Evolutionary conservation across 1,139 yeast species (phyloP), one percentile per base, ranked within the genome.

Genomic region (Magnusiomyces paraingens): DNA sequence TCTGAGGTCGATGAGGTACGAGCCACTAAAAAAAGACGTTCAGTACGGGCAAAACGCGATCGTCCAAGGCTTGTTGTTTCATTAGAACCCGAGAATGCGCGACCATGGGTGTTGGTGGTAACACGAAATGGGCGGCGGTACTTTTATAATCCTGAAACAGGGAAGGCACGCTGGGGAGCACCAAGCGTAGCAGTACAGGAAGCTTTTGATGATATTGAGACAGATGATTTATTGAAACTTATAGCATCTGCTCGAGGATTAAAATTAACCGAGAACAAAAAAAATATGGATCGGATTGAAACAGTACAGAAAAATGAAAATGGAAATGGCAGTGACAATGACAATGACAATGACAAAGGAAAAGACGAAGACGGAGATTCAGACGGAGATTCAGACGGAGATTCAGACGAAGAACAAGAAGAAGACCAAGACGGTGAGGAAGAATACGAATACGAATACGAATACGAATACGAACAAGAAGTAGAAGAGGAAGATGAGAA

Each of bases 191-290:
- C 60, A 1, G 71, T 75, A 38, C 54, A 62, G 17, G 58, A 59
- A 2, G 60, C 67, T 5, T 53, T 75, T 29, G 64, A 65, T 1
- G 57, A 60, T 2, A 47, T 76, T 40, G 75, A 76, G 39, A 64
- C 66, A 20, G 67, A 69, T 17, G 62, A 67, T 47, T 56, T 79
- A 15, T 56, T 79, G 0, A 52, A 69, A 39, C 58, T 77, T 53
- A 64, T 78, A 14, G 83, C 80, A 0, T 65, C 70, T 38, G 74
- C 80, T 3, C 66, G 83, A 38, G 83, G 83, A 0, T 62, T 74
- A 39, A 55, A 61, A n/a, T 56, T 71, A 10, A 58, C 56, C 17
- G 59, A 56, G 2, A 52, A 57, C 29, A 52, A 53, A 51, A 32
- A 49, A 21, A 47, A 42, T 47, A 53, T 38, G 26, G 26, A 46